phyloP scores from a whole-genome alignment of 352 stramenopile genomes.

The Globisporangium spiculum region DNA sequence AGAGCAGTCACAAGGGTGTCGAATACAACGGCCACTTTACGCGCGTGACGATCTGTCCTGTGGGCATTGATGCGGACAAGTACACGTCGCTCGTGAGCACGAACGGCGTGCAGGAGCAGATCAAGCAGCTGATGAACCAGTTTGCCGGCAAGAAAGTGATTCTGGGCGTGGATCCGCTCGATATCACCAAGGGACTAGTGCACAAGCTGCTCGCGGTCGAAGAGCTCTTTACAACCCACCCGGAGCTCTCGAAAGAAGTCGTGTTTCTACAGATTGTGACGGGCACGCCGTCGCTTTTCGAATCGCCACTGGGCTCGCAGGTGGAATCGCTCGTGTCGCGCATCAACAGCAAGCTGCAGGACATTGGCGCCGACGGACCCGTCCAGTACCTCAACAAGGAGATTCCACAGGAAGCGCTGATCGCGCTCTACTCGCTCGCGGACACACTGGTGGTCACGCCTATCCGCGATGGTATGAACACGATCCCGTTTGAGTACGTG shows the following conservation, averaged over 20 bases:
- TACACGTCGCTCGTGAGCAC: slow-evolving; percentile 65
- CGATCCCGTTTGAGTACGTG: slow-evolving; percentile 89
- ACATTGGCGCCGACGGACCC: slow-evolving; percentile 78
- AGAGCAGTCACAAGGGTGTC: slow-evolving; percentile 87
- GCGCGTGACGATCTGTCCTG: slow-evolving; percentile 82
- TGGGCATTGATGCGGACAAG: slow-evolving; percentile 85
- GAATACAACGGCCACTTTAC: slow-evolving; percentile 89
- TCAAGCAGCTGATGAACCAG: slow-evolving; percentile 52
- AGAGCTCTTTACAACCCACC: slow-evolving; percentile 82
- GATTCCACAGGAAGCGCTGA: slow-evolving; percentile 80
- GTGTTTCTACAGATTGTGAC: slow-evolving; percentile 94
- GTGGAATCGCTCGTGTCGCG: slow-evolving; percentile 88
- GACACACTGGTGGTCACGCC: slow-evolving; percentile 84
- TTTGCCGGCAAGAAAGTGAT: slow-evolving; percentile 87
- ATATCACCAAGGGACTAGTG: slow-evolving; percentile 89
- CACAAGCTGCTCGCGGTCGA: slow-evolving; percentile 90
- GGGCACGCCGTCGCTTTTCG: slow-evolving; percentile 35
- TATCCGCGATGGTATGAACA: slow-evolving; percentile 90
- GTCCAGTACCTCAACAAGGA: slow-evolving; percentile 92
- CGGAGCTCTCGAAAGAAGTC: slow-evolving; percentile 91
- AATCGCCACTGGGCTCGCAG: slow-evolving; percentile 76
- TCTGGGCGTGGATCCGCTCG: slow-evolving; percentile 79
- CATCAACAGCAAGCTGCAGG: slow-evolving; percentile 92
- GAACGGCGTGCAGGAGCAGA: slow-evolving; percentile 62
- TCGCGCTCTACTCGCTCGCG: slow-evolving; percentile 86